phyloP scores from a whole-genome alignment of 78 protist genomes.

The slime mould (Dictyostelium discoideum) region DNA sequence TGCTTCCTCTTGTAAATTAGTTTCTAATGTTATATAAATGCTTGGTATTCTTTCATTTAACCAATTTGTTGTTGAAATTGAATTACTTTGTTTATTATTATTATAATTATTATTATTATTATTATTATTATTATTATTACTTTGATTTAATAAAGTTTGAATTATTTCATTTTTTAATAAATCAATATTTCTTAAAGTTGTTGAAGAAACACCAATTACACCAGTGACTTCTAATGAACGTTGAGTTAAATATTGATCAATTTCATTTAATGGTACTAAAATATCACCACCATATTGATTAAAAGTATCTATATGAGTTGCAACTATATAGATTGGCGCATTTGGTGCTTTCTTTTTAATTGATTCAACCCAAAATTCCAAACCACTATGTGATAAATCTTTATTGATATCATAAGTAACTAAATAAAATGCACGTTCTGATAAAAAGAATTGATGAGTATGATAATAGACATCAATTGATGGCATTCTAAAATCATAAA shows the following conservation, averaged over 20 bases:
- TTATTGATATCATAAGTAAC: slow-evolving; percentile 64
- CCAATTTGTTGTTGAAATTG: slow-evolving; percentile 18
- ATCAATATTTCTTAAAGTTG: slow-evolving; percentile 52
- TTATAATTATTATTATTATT: background rate
- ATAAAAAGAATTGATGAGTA: slow-evolving; percentile 80
- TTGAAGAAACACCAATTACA: slow-evolving; percentile 55
- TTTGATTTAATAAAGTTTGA: slow-evolving; percentile 22
- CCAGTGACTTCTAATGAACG: slow-evolving; percentile 47
- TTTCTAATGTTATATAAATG: slow-evolving; percentile 26
- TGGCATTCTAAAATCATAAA: slow-evolving; percentile 39
- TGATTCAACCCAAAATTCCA: slow-evolving; percentile 80
- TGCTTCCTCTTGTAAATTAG: slow-evolving; percentile 43
- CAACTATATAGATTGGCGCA: slow-evolving; percentile 81
- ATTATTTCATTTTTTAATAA: slow-evolving; percentile 39
- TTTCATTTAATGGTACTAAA: slow-evolving; percentile 33
- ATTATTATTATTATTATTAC: background rate
- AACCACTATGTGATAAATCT: slow-evolving; percentile 5
- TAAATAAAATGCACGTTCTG: slow-evolving; percentile 75
- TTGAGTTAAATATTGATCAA: slow-evolving; percentile 27
- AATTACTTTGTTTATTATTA: background rate
- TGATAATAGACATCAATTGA: slow-evolving; percentile 24
- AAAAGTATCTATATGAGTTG: slow-evolving; percentile 65
- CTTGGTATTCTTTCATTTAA: slow-evolving; percentile 46
- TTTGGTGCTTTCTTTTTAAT: slow-evolving; percentile 49
- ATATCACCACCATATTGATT: slow-evolving; percentile 35